Evolutionary conservation across 1,139 yeast species (phyloP).

Genomic region (Candida sp.): DNA sequence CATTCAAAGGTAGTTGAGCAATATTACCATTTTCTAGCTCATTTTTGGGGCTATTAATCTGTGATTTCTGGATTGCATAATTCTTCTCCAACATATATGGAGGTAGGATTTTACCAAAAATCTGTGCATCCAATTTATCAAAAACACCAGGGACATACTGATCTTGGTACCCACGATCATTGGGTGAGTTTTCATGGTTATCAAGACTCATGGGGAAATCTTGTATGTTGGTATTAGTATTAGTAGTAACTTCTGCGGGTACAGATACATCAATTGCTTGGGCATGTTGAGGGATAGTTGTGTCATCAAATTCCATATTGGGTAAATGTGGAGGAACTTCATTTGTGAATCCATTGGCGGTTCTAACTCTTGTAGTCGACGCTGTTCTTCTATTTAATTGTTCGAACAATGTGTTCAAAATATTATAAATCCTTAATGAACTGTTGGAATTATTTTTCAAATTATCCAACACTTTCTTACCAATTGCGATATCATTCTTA

Average conservation of each 20-base stretch:
- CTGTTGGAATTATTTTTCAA: constrained; percentile 75
- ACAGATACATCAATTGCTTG: not conserved
- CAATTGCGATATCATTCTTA: constrained; percentile 75
- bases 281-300: not conserved
- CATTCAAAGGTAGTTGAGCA: constrained; percentile 6
- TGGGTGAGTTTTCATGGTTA: constrained; percentile 7
- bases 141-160: constrained; percentile 73
- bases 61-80: constrained; percentile 1
- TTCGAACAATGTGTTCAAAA: constrained; percentile 77
- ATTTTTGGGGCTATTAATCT: constrained; percentile 1
- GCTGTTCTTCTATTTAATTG: constrained; percentile 72
- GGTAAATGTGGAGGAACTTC: constrained; percentile 1
- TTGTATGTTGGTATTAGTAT: not conserved
- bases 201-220: not conserved
- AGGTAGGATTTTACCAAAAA: constrained; percentile 80
- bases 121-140: constrained; percentile 79
- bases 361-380: constrained; percentile 26
- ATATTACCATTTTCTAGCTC: not conserved
- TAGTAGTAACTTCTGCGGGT: not conserved
- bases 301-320: not conserved
- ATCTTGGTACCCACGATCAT: constrained; percentile 9
- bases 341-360: not conserved
- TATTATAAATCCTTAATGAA: constrained; percentile 75
- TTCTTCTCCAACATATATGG: constrained; percentile 67
- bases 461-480: constrained; percentile 68